These are phyloP conservation scores for Metschnikowia anglica DNA, from an alignment of 805 yeast species.

Conservation along the genomic window DNA sequence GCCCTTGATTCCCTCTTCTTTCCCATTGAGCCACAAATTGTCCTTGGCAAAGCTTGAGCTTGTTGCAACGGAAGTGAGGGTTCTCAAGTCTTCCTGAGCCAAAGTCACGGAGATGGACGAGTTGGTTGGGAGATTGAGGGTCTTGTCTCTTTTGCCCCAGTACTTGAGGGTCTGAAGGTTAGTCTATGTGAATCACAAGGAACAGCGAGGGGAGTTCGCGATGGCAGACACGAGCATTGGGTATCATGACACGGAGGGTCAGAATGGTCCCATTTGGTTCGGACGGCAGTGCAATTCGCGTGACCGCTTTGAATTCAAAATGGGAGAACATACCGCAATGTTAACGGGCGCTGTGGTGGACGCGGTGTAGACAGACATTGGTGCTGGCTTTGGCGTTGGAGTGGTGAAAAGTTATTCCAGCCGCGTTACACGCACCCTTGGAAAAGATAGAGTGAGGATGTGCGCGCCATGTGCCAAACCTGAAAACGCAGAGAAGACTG, in stretches of 20 bases:
- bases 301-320: too few species aligned
- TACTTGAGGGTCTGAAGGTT: slow-evolving; percentile 74
- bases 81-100: slow-evolving; percentile 85
- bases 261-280: too few species aligned
- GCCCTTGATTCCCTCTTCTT: slow-evolving; percentile 65
- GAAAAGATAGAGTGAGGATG: not conserved
- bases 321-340: slow-evolving; percentile 89
- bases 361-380: slow-evolving; percentile 61
- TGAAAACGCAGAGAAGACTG: too few species aligned
- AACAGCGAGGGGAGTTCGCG: not conserved
- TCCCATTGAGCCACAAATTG: slow-evolving; percentile 83
- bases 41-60: slow-evolving; percentile 57
- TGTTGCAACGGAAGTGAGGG: slow-evolving; percentile 86
- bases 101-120: slow-evolving; percentile 93
- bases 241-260: too few species aligned
- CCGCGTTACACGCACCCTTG: slow-evolving; percentile 9
- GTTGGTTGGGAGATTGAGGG: slow-evolving; percentile 90
- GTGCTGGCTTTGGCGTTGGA: not conserved
- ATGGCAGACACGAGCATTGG: not conserved
- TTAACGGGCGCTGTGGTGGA: slow-evolving; percentile 96
- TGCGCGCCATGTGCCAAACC: too few species aligned
- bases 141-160: slow-evolving; percentile 97
- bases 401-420: slow-evolving; percentile 4
- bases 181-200: not conserved
- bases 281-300: too few species aligned